A percentile compares a stretch with the other conserved stretches of the same genome.
phyloP scores from a whole-genome alignment of 371 early-diverging fungal species.

The Phascolomyces articulosus region DNA sequence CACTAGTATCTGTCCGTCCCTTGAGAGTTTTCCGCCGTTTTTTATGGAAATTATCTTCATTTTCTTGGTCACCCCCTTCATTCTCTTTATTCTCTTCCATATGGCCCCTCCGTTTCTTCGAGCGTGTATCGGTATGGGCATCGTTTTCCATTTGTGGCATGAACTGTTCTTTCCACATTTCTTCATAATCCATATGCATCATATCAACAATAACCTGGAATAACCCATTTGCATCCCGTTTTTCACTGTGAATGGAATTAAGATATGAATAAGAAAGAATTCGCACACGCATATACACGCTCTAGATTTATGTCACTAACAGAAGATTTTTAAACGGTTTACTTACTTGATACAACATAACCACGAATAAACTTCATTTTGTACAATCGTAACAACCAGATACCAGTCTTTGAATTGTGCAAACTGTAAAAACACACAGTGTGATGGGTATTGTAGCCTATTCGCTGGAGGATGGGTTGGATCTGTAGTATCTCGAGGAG shows the following conservation, averaged over 20 bases:
- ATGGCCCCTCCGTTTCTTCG: slow-evolving; percentile 13
- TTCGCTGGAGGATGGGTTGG: neutral
- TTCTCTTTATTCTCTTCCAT: slow-evolving; percentile 5
- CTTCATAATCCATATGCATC: slow-evolving; percentile 37
- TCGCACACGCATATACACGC: too few species aligned
- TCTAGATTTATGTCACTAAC: too few species aligned
- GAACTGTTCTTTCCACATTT: slow-evolving; percentile 44
- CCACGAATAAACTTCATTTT: slow-evolving; percentile 48
- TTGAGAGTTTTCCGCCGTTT: slow-evolving; percentile 20
- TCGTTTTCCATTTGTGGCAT: neutral
- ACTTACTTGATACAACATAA: slow-evolving; percentile 49
- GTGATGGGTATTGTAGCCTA: slow-evolving; percentile 38
- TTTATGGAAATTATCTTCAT: neutral
- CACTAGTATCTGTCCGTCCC: neutral
- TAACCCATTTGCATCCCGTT: slow-evolving; percentile 34
- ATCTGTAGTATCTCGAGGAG: slow-evolving; percentile 5
- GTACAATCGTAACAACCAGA: slow-evolving; percentile 41
- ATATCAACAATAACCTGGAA: slow-evolving; percentile 42
- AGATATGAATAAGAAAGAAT: neutral
- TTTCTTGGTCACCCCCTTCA: neutral
- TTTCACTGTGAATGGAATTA: slow-evolving; percentile 25
- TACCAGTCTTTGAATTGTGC: slow-evolving; percentile 56
- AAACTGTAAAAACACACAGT: slow-evolving; percentile 52
- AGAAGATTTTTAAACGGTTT: too few species aligned
- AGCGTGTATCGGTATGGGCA: neutral